Conservation (phyloP, 257 asterid species). For the Solanum pennellii region DNA sequence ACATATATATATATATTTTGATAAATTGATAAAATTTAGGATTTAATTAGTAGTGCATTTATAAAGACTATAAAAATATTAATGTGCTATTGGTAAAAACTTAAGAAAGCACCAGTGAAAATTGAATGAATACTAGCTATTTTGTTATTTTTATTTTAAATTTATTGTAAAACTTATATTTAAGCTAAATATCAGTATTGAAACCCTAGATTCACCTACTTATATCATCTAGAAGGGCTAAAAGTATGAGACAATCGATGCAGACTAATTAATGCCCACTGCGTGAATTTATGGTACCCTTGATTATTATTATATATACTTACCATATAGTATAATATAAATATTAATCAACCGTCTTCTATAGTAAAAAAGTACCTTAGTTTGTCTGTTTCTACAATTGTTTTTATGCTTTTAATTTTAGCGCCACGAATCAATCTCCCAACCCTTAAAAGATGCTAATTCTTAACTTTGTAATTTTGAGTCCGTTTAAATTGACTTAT, state of each 20-base stretch:
- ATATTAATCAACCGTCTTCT: not conserved
- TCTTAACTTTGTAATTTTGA: not conserved
- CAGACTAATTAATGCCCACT: not conserved
- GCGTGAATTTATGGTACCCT: not conserved
- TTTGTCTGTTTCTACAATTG: not conserved
- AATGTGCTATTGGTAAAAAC: too few relatives aligned
- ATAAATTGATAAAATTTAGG: too few relatives aligned
- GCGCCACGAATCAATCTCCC: not conserved
- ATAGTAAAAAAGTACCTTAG: too few relatives aligned
- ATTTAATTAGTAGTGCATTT: too few relatives aligned
- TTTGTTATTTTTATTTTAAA: too few relatives aligned
- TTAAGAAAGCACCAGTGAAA: accelerated
- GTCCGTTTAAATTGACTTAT: too few relatives aligned
- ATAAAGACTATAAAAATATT: too few relatives aligned
- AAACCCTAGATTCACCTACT: too few relatives aligned
- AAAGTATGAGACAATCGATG: not conserved
- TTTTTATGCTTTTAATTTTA: not conserved
- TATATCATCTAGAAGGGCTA: not conserved
- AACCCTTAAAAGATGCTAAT: not conserved
- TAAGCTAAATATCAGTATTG: too few relatives aligned
- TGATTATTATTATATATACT: too few relatives aligned
- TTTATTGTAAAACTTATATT: too few relatives aligned
- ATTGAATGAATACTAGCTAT: accelerated
- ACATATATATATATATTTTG: accelerated
- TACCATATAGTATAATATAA: too few relatives aligned